Conservation (phyloP, 208 protist species). For the Trypanosoma theileri region DNA sequence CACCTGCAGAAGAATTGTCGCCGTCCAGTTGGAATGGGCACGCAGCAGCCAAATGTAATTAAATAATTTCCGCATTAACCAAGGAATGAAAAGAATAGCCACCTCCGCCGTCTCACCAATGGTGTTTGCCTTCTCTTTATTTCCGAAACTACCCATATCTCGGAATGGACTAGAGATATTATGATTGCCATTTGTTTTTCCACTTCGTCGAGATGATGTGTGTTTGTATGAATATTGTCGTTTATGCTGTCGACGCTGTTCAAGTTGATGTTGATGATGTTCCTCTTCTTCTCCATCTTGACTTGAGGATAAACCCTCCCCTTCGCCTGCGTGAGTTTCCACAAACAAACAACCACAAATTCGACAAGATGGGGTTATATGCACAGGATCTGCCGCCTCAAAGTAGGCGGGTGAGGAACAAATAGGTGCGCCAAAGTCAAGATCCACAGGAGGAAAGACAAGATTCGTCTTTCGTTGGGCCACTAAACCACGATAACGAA, state of each 20-base stretch:
- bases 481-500: conserved; percentile 52
- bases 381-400: conserved; percentile 72
- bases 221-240: background rate
- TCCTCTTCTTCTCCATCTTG: conserved; percentile 23
- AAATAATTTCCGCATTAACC: conserved; percentile 72
- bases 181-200: too few species aligned
- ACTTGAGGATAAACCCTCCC: conserved; percentile 15
- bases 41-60: conserved; percentile 81
- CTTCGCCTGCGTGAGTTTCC: conserved; percentile 6
- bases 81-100: conserved; percentile 68
- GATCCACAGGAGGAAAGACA: conserved; percentile 68
- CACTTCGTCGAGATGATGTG: too few species aligned
- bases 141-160: background rate
- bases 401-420: conserved; percentile 68
- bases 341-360: conserved; percentile 75
- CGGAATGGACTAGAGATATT: too few species aligned
- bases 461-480: conserved; percentile 63
- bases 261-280: conserved; percentile 39
- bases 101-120: conserved; percentile 20
- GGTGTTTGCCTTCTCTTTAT: background rate
- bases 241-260: conserved; percentile 13
- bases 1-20: conserved; percentile 72
- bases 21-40: conserved; percentile 68
- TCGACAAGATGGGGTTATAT: conserved; percentile 65
- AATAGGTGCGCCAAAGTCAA: conserved; percentile 82